Percentiles rank a stretch among this genome's conserved stretches.
Conservation (phyloP, 495 filamentous ascomycete genomes). For the Cercophora newfieldiana region DNA sequence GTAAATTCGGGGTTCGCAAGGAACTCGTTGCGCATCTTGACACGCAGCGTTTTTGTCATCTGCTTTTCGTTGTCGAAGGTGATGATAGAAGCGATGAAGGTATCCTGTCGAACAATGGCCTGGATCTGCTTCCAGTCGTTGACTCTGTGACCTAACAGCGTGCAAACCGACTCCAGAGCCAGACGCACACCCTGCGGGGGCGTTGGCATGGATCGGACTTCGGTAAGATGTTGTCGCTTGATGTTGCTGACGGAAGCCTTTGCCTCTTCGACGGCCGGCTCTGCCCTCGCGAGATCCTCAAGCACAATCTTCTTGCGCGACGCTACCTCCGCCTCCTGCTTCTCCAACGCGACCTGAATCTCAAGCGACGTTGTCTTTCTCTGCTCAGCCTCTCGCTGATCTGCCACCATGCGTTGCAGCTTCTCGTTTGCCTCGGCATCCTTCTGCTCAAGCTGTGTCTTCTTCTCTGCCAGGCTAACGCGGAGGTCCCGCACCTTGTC, state of each 20-base stretch:
- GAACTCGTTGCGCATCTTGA: conserved; percentile 91
- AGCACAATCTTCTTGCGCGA: conserved; percentile 80
- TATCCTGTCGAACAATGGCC: conserved; percentile 81
- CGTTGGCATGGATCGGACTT: conserved; percentile 94
- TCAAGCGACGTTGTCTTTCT: conserved; percentile 82
- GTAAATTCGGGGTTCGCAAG: conserved; percentile 92
- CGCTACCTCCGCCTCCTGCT: conserved; percentile 87
- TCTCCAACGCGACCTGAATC: conserved; percentile 82
- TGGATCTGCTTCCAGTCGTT: conserved; percentile 89
- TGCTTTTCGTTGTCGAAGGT: conserved; percentile 94
- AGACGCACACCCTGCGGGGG: conserved; percentile 88
- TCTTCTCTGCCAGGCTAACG: conserved; percentile 87
- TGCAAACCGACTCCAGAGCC: conserved; percentile 93
- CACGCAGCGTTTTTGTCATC: conserved; percentile 80
- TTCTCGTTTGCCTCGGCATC: conserved; percentile 96
- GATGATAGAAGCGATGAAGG: conserved; percentile 97
- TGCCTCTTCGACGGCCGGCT: conserved; percentile 90
- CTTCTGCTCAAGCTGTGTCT: conserved; percentile 87
- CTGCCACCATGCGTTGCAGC: conserved; percentile 91
- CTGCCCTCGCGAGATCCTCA: conserved; percentile 83
- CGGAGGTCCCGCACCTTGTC: conserved; percentile 95
- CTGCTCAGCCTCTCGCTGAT: conserved; percentile 94
- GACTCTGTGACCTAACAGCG: conserved; percentile 85
- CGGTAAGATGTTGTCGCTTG: conserved; percentile 92
- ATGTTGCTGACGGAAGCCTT: conserved; percentile 96